These are phyloP conservation scores for Epicoccum nigrum DNA, from an alignment of 2,329 filamentous ascomycete genomes.

Conservation along the genomic window DNA sequence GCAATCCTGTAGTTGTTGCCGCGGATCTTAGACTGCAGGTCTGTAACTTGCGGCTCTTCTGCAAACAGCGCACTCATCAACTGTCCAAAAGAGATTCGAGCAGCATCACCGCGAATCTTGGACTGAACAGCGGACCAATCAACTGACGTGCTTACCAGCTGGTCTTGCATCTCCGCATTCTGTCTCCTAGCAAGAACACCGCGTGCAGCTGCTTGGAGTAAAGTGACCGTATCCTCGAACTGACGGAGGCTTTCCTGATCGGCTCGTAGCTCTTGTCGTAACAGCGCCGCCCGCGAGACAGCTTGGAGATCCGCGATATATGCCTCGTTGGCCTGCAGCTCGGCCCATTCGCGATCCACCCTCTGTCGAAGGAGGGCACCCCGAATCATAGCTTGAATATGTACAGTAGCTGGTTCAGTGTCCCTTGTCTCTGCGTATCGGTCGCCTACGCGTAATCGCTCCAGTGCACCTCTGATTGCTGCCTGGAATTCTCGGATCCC, in stretches of 20 bases:
- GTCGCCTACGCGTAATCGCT: constrained; percentile 50
- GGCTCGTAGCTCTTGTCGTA: constrained; percentile 45
- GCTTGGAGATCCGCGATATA: constrained; percentile 50
- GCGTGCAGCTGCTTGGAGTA: constrained; percentile 70
- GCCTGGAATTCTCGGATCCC: constrained; percentile 62
- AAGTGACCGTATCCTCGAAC: constrained; percentile 51
- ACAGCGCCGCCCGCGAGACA: constrained; percentile 49
- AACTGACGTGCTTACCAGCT: constrained; percentile 50
- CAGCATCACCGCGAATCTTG: constrained; percentile 49
- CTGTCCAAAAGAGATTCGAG: constrained; percentile 34
- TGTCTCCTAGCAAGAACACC: constrained; percentile 52
- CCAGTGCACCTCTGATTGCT: constrained; percentile 58
- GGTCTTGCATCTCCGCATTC: constrained; percentile 49
- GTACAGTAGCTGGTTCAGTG: constrained; percentile 64
- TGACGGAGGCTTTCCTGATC: constrained; percentile 46
- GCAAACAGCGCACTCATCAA: constrained; percentile 41
- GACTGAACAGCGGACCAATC: constrained; percentile 55
- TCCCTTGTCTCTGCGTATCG: constrained; percentile 68
- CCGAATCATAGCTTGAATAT: constrained; percentile 63
- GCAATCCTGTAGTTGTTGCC: constrained; percentile 36
- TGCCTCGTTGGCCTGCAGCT: constrained; percentile 57
- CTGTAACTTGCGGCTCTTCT: constrained; percentile 39
- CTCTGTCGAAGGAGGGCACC: constrained; percentile 69
- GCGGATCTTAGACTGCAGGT: constrained; percentile 56
- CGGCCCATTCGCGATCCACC: constrained; percentile 51